Conservation (phyloP, 2,329 filamentous ascomycete species). For the Sordariomycetes sp. region DNA sequence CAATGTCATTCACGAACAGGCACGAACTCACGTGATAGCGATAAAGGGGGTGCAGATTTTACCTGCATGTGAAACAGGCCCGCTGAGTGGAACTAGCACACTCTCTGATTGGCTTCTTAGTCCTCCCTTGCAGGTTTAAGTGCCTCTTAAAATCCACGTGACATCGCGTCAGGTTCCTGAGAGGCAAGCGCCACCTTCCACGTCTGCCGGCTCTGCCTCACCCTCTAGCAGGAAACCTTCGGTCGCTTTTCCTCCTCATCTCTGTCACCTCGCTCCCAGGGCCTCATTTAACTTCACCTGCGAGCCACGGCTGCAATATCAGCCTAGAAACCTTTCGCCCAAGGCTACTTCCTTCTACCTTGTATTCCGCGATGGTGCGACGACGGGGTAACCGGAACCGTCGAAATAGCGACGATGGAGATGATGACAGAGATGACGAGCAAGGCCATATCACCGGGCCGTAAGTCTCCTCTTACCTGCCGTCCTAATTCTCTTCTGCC, state of each 20-base stretch:
- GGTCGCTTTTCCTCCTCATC: background rate
- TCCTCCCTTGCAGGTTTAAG: background rate
- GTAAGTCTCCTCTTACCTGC: constrained; percentile 14
- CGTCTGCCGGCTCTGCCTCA: background rate
- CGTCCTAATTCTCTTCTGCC: no score
- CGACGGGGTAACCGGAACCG: background rate
- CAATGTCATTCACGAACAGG: background rate
- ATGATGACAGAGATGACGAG: background rate
- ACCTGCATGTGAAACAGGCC: background rate
- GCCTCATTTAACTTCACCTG: background rate
- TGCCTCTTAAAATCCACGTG: constrained; percentile 1
- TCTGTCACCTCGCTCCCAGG: background rate
- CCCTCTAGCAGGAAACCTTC: background rate
- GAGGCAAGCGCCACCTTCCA: background rate
- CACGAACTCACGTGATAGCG: constrained; percentile 5
- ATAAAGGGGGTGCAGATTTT: background rate
- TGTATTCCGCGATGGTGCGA: background rate
- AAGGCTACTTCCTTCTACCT: background rate
- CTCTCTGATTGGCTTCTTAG: background rate
- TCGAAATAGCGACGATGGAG: background rate
- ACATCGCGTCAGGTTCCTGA: constrained; percentile 4
- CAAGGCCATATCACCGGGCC: constrained; percentile 23
- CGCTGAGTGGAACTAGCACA: background rate
- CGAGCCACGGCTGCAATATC: background rate
- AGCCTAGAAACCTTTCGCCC: background rate